Base-by-base conservation (phyloP, 2,329 filamentous ascomycete species). In the Penicillium sp. region DNA sequence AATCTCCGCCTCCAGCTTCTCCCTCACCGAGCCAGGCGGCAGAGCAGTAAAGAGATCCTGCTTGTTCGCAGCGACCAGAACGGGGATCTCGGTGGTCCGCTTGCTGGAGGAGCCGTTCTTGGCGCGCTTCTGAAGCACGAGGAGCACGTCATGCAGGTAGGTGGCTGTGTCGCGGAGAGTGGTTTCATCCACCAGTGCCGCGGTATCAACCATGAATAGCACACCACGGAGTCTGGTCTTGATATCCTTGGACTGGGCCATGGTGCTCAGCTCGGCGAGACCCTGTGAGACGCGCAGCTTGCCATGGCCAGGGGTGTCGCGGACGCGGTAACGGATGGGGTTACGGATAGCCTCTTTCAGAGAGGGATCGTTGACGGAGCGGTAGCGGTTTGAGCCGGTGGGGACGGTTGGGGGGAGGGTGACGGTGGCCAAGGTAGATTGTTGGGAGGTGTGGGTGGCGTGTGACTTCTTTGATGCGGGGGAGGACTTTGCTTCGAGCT, bases 11-110 rank as follows among this genome's bases (percentile, higher is more conserved):
- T 97, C 92, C 13, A 99, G 79, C 59, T 83, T 84, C 49, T 81
- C 81, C 72, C 84, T 88, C 55, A 97, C 89, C 31, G 95, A 79
- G 5, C 83, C 81, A 0, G 89, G 84, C 0, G 94, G 94, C 48
- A 97, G 77, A 7, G 93, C 91, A 0, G 94, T 97, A 71, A 99
- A 99, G 1, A 99, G 81, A 72, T 99, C 94, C 69, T 92, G 83
- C 81, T 99, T 99, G 75, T 97, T 99, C 50, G 92, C 92, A 1
- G 92, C 92, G 32, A 99, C 79, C 34, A 99, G 81, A 7, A 99
- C 81, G 0, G 89, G 86, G 8, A 94, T 81, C 21, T 83, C 79
- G 21, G 79, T 75, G 0, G 83, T 81, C 0, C 78, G 79, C 63
- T 85, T 87, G 43, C 81, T 78, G 1, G 69, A 67, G 16, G 81